phyloP scores from a whole-genome alignment of 1,284 basidiomycete genomes.

The Mrakiaceae sp. region DNA sequence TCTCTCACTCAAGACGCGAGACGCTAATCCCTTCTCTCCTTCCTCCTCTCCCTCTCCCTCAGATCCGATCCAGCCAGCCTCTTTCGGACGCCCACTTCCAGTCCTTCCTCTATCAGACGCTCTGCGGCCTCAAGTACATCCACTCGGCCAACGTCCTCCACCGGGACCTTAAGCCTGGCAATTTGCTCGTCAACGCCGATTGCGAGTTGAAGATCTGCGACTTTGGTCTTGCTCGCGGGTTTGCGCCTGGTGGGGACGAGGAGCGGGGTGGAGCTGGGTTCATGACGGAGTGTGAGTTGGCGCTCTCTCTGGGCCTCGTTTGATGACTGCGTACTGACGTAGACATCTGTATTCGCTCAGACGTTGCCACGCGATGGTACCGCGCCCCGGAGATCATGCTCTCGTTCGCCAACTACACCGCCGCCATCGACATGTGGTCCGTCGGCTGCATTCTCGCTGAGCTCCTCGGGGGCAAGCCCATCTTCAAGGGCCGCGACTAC shows the following conservation, averaged over 20 bases:
- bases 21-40: slow-evolving; percentile 10
- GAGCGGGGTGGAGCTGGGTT: slow-evolving; percentile 75
- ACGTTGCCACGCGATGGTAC: slow-evolving; percentile 93
- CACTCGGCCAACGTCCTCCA: slow-evolving; percentile 97
- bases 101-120: slow-evolving; percentile 96
- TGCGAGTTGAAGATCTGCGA: slow-evolving; percentile 98
- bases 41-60: slow-evolving; percentile 3
- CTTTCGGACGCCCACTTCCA: slow-evolving; percentile 98
- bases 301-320: not conserved
- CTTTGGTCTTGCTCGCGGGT: slow-evolving; percentile 92
- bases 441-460: slow-evolving; percentile 98
- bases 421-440: slow-evolving; percentile 87
- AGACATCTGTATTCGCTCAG: slow-evolving; percentile 19
- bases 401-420: slow-evolving; percentile 72
- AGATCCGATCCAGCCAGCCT: slow-evolving; percentile 96
- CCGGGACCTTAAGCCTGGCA: slow-evolving; percentile 93
- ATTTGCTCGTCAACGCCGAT: slow-evolving; percentile 94
- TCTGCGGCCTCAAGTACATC: slow-evolving; percentile 95
- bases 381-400: slow-evolving; percentile 96
- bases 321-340: not conserved
- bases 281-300: slow-evolving; percentile 80
- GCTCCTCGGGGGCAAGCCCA: slow-evolving; percentile 88
- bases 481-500: slow-evolving; percentile 97
- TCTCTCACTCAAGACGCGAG: not conserved
- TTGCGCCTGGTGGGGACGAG: slow-evolving; percentile 62